Base-by-base conservation (phyloP, 2,329 filamentous ascomycete genomes). In the Cladosporium velox region DNA sequence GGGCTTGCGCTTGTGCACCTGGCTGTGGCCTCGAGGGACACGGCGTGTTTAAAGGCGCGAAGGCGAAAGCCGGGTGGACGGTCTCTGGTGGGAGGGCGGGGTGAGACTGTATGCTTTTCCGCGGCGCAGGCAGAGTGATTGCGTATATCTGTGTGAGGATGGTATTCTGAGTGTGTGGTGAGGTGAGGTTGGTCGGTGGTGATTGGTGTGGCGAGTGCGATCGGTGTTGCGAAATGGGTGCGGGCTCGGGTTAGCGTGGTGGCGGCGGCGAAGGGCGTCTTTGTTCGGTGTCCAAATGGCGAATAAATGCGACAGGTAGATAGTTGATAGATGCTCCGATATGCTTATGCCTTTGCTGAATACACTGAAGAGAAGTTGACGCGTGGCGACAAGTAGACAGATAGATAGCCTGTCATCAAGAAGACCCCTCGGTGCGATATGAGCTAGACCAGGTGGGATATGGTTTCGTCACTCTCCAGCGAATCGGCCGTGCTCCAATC, bases 11-110 rank as follows among this genome's bases (percentile, higher is more conserved):
- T 82, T 79, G 79, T 77, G 86, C 90, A 89, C 92, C 92, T 96
- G 90, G 91, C 92, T 91, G 89, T 92, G 89, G 90, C 88, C 91
- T 90, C 90, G 71, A 66, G 89, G 89, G 85, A 59, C 90, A 93
- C 92, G 91, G 92, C 92, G 76, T 93, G 76, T 93, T 95, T 93
- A 92, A 94, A 93, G 91, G 91, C 81, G 82, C 81, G 73, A 71
- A 72, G 76, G 78, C 79, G 82, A 85, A 59, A 84, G 83, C 78
- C 77, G 72, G 78, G 80, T 24, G 54, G n/a, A 49, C 51, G 49
- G 35, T 64, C 61, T 64, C 51, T 32, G 61, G 35, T 32, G 18
- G 14, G n/a, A 6, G n/a, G 47, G 47, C 10, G 32, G 18, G 41
- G 30, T 28, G 41, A 38, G 26, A 34, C 32, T 64, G 51, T 28